Base-by-base conservation (phyloP, 345 rosid species). In the Citrus medica region DNA sequence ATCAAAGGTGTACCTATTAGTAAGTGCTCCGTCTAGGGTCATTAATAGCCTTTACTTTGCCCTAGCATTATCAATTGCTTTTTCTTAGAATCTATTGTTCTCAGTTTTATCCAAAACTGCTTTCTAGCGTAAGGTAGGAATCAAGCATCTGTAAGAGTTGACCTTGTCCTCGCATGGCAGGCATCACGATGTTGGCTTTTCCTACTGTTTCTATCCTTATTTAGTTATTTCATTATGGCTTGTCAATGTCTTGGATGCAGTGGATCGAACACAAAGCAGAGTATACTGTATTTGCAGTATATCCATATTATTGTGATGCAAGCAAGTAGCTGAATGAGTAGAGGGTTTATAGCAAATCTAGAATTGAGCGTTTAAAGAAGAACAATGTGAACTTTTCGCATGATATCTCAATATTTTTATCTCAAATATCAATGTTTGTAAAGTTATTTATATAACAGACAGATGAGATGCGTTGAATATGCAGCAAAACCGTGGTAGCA, bases 401-500 rank as follows among this genome's bases (percentile, higher is more conserved):
- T 46, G 13, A 12, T 46, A 46, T 46, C 51, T 46, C 5, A 12
- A 46, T 46, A 46, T 46, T 46, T 42, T 46, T 46, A 46, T 46
- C 17, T 13, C 51, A 46, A 46, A 13, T 13, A 46, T 13, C 4
- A 13, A 46, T 46, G 51, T 46, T 3, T 13, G 51, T 12, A 42
- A 42, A 42, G 48, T 42, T 42, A 10, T 9, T 42, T 42, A 12
- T 13, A 10, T 25, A 60, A 24, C 9, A 8, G 65, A 25, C 12
- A 7, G 65, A 24, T 9, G 32, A 42, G 77, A 62, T 62, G 53
- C 66, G 9, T 21, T 35, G 65, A 77, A 77, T 40, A 24, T 59
- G 65, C 60, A 21, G 58, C 24, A 62, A 71, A 70, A 78, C 63
- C 42, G 27, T 33, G 81, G 64, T 48, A 56, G 71, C 65, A 35